Evolutionary conservation across 768 basidiomycete species (phyloP), one percentile per base, ranked within the genome.

Genomic region (Mrakia frigida): DNA sequence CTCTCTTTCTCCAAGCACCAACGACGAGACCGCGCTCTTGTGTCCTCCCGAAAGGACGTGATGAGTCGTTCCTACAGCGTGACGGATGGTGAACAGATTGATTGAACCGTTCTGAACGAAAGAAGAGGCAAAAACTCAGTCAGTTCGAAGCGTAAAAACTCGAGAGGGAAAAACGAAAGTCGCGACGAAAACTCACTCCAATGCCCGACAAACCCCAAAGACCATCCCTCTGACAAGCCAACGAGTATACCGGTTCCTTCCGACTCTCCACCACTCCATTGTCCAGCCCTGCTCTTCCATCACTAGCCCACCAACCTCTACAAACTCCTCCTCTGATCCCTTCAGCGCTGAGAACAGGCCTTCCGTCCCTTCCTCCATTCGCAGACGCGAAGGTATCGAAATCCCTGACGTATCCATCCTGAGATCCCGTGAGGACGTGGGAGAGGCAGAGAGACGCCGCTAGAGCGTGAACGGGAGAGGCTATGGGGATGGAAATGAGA

Each of bases 321-420:
- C 92, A 85, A 76, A 94, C 92, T 0, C 92, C 94, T 16, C 92
- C 88, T 82, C 95, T 95, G 87, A 93, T 91, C 70, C 91, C 90
- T 9, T 93, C 92, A 82, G 96, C 94, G 16, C 95, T 93, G 35
- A 97, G 89, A 73, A 86, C 82, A 95, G 94, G 63, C 92, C 93
- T 25, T 93, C 91, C 33, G 91, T 94, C 79, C 50, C 88, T 88
- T 81, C 92, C 92, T 74, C 94, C 90, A 82, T 98, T 98, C 56
- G 93, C 90, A 53, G 92, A 89, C 56, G 90, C 82, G 83, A 93
- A 97, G 68, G 96, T 88, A 82, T 98, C 93, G 84, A 95, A 98
- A 84, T 92, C 88, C 52, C 94, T 89, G 61, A 98, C 91, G 79
- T 93, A 94, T 13, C 94, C 95, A 82, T 98, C 94, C 79, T 96